Evolutionary conservation across 805 yeast species (phyloP).

Genomic region (Lipomyces oligophaga): DNA sequence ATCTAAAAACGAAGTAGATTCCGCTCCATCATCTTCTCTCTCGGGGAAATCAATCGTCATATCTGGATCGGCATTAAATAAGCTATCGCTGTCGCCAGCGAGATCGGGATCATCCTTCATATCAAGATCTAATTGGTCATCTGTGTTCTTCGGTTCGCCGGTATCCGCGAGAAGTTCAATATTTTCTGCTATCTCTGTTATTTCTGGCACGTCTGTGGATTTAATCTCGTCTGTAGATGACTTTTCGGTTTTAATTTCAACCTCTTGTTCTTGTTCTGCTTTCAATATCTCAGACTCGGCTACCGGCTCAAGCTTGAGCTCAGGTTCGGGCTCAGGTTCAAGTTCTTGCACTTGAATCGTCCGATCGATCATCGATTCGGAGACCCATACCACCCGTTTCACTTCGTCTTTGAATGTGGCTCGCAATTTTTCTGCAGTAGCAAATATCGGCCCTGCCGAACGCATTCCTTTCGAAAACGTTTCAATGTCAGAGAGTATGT

Average conservation of each 20-base stretch:
- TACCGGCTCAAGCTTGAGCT: not conserved
- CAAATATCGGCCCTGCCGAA: conserved; percentile 4
- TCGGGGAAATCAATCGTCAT: too few relatives aligned
- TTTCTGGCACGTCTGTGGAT: not conserved
- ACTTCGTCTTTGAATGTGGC: too few relatives aligned
- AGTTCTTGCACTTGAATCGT: not conserved
- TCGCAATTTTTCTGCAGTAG: conserved; percentile 3
- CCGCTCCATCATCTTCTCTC: too few relatives aligned
- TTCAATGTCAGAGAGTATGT: conserved; percentile 2
- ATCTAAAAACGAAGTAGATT: too few relatives aligned
- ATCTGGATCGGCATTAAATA: too few relatives aligned
- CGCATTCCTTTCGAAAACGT: conserved; percentile 3
- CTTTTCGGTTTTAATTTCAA: not conserved
- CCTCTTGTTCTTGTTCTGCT: not conserved
- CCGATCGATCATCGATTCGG: not conserved
- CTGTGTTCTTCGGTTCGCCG: not conserved
- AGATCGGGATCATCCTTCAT: too few relatives aligned
- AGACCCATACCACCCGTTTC: too few relatives aligned
- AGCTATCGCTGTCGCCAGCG: too few relatives aligned
- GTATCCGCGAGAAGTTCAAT: too few relatives aligned
- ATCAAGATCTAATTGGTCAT: not conserved
- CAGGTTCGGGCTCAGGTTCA: not conserved
- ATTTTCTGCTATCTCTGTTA: too few relatives aligned
- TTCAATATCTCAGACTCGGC: not conserved
- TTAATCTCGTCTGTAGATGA: not conserved